Base-by-base conservation (phyloP, 345 rosid species). In the Psidium friedrichsthalianum region DNA sequence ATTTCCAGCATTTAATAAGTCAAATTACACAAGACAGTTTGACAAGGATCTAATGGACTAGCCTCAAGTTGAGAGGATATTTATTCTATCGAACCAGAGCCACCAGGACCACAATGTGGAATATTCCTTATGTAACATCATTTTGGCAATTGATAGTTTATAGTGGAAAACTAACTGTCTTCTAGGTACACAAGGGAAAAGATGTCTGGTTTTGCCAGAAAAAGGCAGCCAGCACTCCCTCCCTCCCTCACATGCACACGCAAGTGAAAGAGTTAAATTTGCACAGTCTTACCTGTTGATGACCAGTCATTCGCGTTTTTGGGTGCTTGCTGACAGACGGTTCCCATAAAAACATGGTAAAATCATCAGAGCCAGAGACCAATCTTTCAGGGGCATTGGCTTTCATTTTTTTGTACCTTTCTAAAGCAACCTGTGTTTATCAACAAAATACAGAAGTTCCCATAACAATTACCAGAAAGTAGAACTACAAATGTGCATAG, bases 331-430 rank as follows among this genome's bases (percentile, higher is more conserved):
- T 92, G 82, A 91, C 90, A 83, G 95, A 90, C 83, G 98, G 99
- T 82, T 97, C 98, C 99, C 98, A 97, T 42, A 97, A 97, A 83
- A 96, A 94, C 99, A 96, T 94, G 9, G 99, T 96, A 87, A 90
- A 93, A 92, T 96, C 99, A 90, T 97, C 98, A 86, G 98, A 97
- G 76, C 98, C 99, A 57, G 98, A 95, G 58, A 97, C 98, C 89
- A 95, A 91, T 91, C 98, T 92, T 92, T 97, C 98, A 87, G 98
- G 96, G 56, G 93, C 91, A 82, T 86, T 90, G 82, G 98, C 98
- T 87, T 92, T 97, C 92, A 94, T 90, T 90, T 94, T 92, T 86
- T 94, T 91, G 94, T 95, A 95, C 88, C 96, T 93, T 85, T 95
- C 95, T 85, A 95, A 88, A 40, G 98, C 97, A 85, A 89, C 98